A percentile compares a stretch with the other conserved stretches of the same genome.
Conservation (phyloP, 148 eudicot genomes). For the Vaccinium corymbosum region DNA sequence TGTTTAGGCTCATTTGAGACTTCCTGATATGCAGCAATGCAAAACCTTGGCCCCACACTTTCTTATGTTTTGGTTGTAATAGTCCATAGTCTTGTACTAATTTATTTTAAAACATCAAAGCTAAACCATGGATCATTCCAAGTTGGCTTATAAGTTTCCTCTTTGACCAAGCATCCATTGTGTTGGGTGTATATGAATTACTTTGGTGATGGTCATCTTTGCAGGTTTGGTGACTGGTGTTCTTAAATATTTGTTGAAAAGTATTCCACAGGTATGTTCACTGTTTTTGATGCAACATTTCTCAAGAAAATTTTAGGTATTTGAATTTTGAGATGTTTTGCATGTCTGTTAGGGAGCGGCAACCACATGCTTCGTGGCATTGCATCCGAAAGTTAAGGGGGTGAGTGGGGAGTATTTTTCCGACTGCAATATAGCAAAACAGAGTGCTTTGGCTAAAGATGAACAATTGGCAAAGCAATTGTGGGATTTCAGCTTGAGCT, state of each 20-base stretch:
- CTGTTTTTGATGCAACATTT: background rate
- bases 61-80: background rate
- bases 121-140: too few relatives aligned
- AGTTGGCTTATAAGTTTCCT: too few relatives aligned
- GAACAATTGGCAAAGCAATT: conserved; percentile 50
- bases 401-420: conserved; percentile 58
- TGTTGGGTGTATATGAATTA: background rate
- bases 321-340: background rate
- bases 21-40: too few relatives aligned
- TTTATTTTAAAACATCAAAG: too few relatives aligned
- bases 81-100: too few relatives aligned
- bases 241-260: conserved; percentile 59
- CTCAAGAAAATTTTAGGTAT: background rate
- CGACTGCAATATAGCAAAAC: conserved; percentile 51
- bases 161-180: background rate
- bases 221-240: conserved; percentile 10
- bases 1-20: background rate
- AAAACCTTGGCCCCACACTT: too few relatives aligned
- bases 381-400: conserved; percentile 23
- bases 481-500: conserved; percentile 70
- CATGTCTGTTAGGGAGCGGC: conserved; percentile 54
- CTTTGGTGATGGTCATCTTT: background rate
- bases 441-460: conserved; percentile 35
- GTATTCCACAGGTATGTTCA: conserved; percentile 53
- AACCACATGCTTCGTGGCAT: conserved; percentile 20